A percentile compares a stretch with the other conserved stretches of the same genome.
phyloP scores from a whole-genome alignment of 495 filamentous ascomycete species.

The Oidiodendron maius region DNA sequence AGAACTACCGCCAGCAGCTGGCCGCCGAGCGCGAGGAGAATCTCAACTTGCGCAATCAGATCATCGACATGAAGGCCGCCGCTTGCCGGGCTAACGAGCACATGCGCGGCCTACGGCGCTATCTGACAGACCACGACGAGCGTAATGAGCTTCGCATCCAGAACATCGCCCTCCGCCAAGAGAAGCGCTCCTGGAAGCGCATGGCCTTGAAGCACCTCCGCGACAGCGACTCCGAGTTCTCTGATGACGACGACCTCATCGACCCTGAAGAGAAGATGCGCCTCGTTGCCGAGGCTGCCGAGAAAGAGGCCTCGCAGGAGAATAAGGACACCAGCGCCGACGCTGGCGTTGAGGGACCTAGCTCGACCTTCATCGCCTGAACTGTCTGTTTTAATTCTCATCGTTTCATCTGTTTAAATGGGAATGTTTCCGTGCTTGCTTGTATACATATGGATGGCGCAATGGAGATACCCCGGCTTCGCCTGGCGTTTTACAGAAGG shows the following conservation, averaged over 20 bases:
- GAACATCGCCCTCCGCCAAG: conserved; percentile 35
- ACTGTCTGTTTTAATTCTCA: no score
- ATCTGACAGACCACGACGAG: conserved; percentile 39
- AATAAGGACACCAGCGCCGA: no score
- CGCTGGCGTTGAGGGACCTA: no score
- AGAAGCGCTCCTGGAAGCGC: conserved; percentile 49
- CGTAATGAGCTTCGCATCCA: conserved; percentile 41
- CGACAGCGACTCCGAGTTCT: conserved; percentile 44
- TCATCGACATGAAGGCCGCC: conserved; percentile 49
- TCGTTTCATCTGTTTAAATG: no score
- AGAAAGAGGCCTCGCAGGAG: no score
- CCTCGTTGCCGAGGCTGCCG: conserved; percentile 4
- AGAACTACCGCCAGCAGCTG: conserved; percentile 48
- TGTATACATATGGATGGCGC: no score
- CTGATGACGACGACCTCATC: conserved; percentile 49
- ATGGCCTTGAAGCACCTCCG: conserved; percentile 46
- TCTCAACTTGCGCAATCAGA: conserved; percentile 46
- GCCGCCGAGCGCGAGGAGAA: conserved; percentile 53
- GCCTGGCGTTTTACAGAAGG: no score
- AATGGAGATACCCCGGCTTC: no score
- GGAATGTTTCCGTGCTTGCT: no score
- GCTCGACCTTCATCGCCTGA: no score
- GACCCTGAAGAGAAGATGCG: conserved; percentile 44
- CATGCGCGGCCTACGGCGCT: conserved; percentile 41
- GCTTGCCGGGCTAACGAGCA: conserved; percentile 41